Evolutionary conservation across 192 early-diverging fungal species (phyloP).

Genomic region (Nowakowskiella sp.): DNA sequence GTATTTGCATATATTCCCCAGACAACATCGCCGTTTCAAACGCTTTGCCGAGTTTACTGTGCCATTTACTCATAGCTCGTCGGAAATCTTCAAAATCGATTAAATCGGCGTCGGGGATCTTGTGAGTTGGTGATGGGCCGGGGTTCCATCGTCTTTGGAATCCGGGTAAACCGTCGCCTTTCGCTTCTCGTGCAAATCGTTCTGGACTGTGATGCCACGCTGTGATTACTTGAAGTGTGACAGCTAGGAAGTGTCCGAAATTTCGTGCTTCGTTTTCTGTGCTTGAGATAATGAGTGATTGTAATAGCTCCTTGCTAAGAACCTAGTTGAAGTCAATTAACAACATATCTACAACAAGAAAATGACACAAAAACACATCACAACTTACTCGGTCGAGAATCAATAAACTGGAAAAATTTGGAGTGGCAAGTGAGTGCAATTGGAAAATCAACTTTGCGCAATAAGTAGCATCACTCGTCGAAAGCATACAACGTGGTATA

Average conservation of each 20-base stretch:
- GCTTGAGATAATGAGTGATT: slow-evolving; percentile 41
- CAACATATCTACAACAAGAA: slow-evolving; percentile 3
- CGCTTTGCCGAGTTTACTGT: slow-evolving; percentile 42
- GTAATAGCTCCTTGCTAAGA: slow-evolving; percentile 32
- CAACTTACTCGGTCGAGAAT: slow-evolving; percentile 57
- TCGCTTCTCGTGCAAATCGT: slow-evolving; percentile 46
- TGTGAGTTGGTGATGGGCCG: slow-evolving; percentile 15
- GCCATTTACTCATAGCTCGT: slow-evolving; percentile 66
- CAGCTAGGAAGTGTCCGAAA: slow-evolving; percentile 57
- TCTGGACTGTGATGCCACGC: slow-evolving; percentile 44
- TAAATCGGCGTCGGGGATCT: slow-evolving; percentile 36
- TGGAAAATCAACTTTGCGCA: slow-evolving; percentile 63
- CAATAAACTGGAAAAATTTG: slow-evolving; percentile 61
- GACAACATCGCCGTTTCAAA: slow-evolving; percentile 19
- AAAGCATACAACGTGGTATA: slow-evolving; percentile 56
- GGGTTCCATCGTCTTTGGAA: slow-evolving; percentile 60
- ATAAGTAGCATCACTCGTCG: slow-evolving; percentile 62
- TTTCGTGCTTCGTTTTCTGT: slow-evolving; percentile 69
- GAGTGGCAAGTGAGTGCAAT: slow-evolving; percentile 62
- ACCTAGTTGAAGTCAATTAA: slow-evolving; percentile 17
- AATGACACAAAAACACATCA: background rate
- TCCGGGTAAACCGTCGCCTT: slow-evolving; percentile 51
- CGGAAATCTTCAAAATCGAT: slow-evolving; percentile 55
- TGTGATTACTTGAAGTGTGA: slow-evolving; percentile 46
- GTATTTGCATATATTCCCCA: slow-evolving; percentile 60